Evolutionary conservation across 257 asterid species (phyloP), one percentile per base, ranked within the genome.

Genomic region (Plantago elongata): DNA sequence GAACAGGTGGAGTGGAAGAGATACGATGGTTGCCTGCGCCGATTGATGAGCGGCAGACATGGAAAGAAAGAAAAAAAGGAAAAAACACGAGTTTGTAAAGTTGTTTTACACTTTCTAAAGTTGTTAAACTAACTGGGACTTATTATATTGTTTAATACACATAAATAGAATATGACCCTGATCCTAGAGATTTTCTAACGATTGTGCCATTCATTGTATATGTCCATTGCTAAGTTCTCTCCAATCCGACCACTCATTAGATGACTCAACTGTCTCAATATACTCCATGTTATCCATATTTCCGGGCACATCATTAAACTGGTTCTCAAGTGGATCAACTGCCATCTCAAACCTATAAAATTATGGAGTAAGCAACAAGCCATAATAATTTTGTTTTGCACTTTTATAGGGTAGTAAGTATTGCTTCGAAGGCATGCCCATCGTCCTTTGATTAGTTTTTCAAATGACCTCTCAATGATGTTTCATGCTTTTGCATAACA

Each of bases 141-240:
- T n/a, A n/a, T n/a, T n/a, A n/a, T n/a, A n/a, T n/a, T n/a, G n/a
- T n/a, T n/a, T n/a, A n/a, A n/a, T n/a, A n/a, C n/a, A n/a, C n/a
- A n/a, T n/a, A n/a, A n/a, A n/a, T n/a, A n/a, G n/a, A n/a, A n/a
- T n/a, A n/a, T n/a, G n/a, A n/a, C n/a, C n/a, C n/a, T n/a, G n/a
- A n/a, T n/a, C n/a, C n/a, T n/a, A n/a, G n/a, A n/a, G n/a, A n/a
- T n/a, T n/a, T n/a, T n/a, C n/a, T n/a, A n/a, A n/a, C n/a, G n/a
- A n/a, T n/a, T n/a, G n/a, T n/a, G n/a, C n/a, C n/a, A n/a, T n/a
- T n/a, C n/a, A n/a, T n/a, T n/a, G n/a, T n/a, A n/a, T n/a, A 52
- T 52, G 11, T 52, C 58, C 14, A 54, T 54, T 5, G 60, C 60
- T 30, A 54, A 9, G n/a, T 18, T 54, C 60, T 29, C 60, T 18